Evolutionary conservation across 1,139 yeast genomes (phyloP).

Genomic region (Geotrichum citri-aurantii): DNA sequence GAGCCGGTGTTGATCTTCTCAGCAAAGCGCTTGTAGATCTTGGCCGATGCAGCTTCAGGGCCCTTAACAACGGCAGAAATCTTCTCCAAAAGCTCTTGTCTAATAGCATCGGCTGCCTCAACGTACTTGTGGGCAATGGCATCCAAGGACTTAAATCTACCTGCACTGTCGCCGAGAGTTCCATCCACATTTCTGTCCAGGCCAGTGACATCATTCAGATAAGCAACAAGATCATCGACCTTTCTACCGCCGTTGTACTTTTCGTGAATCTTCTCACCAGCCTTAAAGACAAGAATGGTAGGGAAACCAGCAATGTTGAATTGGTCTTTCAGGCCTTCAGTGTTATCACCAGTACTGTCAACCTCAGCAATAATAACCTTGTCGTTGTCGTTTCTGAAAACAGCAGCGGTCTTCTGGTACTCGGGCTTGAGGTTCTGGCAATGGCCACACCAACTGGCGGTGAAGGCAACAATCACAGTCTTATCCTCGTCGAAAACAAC

Average conservation of each 20-base stretch:
- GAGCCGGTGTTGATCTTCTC: constrained; percentile 48
- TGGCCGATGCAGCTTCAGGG: constrained; percentile 23
- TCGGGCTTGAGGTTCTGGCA: constrained; percentile 63
- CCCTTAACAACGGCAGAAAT: constrained; percentile 26
- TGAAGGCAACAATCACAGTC: constrained; percentile 42
- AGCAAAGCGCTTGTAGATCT: constrained; percentile 49
- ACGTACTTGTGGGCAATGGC: constrained; percentile 23
- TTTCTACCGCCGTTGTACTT: constrained; percentile 45
- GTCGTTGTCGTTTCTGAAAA: constrained; percentile 40
- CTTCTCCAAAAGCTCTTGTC: constrained; percentile 12
- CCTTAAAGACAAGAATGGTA: constrained; percentile 45
- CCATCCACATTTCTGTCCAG: constrained; percentile 54
- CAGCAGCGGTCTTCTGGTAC: constrained; percentile 53
- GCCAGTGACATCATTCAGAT: constrained; percentile 48
- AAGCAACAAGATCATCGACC: constrained; percentile 43
- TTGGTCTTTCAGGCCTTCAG: constrained; percentile 40
- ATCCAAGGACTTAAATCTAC: constrained; percentile 47
- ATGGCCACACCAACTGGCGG: constrained; percentile 78
- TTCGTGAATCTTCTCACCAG: constrained; percentile 39
- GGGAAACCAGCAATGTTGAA: constrained; percentile 50
- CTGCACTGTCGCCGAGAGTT: constrained; percentile 47
- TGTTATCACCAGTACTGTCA: constrained; percentile 44
- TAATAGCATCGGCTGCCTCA: constrained; percentile 14
- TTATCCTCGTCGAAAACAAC: constrained; percentile 21
- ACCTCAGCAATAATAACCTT: constrained; percentile 47